Evolutionary conservation across 257 asterid genomes (phyloP).

Genomic region (Cinchona pubescens): DNA sequence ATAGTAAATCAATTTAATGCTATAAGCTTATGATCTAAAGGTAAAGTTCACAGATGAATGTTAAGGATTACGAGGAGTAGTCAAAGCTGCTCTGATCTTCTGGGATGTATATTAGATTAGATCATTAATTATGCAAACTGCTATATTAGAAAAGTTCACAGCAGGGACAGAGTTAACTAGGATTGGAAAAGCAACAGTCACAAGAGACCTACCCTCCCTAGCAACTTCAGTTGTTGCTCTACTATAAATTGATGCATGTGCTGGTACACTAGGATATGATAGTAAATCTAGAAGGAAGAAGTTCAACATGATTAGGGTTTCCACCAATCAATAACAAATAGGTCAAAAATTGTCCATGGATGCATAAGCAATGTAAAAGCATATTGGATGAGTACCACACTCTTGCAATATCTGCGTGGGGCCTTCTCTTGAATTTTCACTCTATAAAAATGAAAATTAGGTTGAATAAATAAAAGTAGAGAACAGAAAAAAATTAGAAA

Average conservation of each 20-base stretch:
- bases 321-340: slow-evolving; percentile 7
- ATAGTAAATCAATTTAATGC: no score
- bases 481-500: no score
- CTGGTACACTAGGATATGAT: no score
- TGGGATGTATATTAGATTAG: slow-evolving; percentile 37
- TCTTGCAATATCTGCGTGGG: slow-evolving; percentile 19
- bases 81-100: slow-evolving; percentile 36
- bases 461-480: background rate
- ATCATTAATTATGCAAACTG: slow-evolving; percentile 29
- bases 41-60: background rate
- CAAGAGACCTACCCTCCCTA: slow-evolving; percentile 41
- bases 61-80: background rate
- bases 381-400: slow-evolving; percentile 5
- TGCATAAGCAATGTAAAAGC: slow-evolving; percentile 16
- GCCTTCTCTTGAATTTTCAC: slow-evolving; percentile 5
- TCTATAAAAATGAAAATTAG: background rate
- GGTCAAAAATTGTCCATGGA: background rate
- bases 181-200: slow-evolving; percentile 51
- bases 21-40: no score
- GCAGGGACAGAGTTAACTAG: slow-evolving; percentile 35
- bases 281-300: slow-evolving; percentile 62
- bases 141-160: slow-evolving; percentile 29
- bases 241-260: no score
- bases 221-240: no score
- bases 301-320: slow-evolving; percentile 27